These are phyloP conservation scores for Neoarthrinium moseri DNA, from an alignment of 2,329 filamentous ascomycete species.

Conservation along the genomic window DNA sequence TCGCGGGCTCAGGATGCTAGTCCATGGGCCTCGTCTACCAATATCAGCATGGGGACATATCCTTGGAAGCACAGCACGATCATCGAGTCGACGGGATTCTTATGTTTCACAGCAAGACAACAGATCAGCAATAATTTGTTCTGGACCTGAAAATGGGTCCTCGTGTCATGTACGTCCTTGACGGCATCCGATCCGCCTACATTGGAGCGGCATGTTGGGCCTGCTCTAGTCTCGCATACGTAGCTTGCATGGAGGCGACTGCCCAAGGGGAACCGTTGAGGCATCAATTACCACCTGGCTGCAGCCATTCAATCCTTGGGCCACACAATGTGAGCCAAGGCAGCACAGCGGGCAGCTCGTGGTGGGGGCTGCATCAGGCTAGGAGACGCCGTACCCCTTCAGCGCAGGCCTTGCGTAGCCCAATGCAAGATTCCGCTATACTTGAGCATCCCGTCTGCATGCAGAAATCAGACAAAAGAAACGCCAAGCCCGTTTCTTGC, in stretches of 20 bases:
- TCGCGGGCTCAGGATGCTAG: neutral
- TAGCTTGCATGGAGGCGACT: neutral
- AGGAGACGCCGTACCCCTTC: constrained; percentile 19
- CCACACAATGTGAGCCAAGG: too few species aligned
- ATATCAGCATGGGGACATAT: neutral
- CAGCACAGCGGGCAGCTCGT: neutral
- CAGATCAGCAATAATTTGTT: constrained; percentile 3
- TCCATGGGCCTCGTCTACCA: neutral
- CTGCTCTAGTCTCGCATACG: constrained; percentile 5
- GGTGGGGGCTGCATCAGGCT: constrained; percentile 12
- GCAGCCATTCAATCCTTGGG: too few species aligned
- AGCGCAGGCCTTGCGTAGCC: constrained; percentile 28
- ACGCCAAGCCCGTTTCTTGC: constrained; percentile 27
- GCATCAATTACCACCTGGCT: neutral
- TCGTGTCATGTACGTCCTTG: neutral
- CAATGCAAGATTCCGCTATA: constrained; percentile 31
- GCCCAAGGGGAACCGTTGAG: constrained; percentile 6
- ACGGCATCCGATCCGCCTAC: neutral
- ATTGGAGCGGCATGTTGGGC: neutral
- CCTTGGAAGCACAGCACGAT: constrained; percentile 2
- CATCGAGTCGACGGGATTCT: constrained; percentile 12
- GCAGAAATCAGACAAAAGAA: constrained; percentile 16
- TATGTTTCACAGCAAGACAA: constrained; percentile 8
- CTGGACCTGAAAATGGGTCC: neutral
- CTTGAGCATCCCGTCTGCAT: constrained; percentile 8